A percentile compares a stretch with the other conserved stretches of the same genome.
Conservation (phyloP, 202 grass and related monocot species). For the Carex arenaria region DNA sequence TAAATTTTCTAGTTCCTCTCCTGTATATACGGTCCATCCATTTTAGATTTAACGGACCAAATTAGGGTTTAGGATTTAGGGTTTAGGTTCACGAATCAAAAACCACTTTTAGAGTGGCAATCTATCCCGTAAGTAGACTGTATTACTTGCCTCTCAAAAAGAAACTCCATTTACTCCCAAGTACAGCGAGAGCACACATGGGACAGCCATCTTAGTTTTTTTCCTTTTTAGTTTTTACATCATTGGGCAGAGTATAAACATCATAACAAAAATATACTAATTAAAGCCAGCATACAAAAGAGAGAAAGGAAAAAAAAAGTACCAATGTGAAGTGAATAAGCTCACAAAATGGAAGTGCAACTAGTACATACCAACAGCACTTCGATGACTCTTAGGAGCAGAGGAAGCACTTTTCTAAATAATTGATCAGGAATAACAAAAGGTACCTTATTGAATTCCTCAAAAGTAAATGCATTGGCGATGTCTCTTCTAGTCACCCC, state of each 20-base stretch:
- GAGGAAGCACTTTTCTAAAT: neutral
- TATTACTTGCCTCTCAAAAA: no score
- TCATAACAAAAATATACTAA: neutral
- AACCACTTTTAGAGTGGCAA: no score
- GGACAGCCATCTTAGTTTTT: neutral
- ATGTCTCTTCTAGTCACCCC: conserved; percentile 81
- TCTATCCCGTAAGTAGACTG: no score
- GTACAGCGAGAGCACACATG: neutral
- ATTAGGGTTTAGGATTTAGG: neutral
- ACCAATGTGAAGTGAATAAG: neutral
- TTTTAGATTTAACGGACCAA: neutral
- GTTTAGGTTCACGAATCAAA: no score
- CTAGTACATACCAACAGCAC: neutral
- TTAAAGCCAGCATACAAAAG: neutral
- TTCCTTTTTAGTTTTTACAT: neutral
- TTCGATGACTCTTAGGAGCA: neutral
- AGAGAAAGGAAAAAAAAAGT: neutral
- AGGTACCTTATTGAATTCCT: conserved; percentile 78
- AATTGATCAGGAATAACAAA: conserved; percentile 7
- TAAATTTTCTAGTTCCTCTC: no score
- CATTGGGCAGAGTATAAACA: neutral
- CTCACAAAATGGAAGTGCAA: neutral
- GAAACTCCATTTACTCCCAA: no score
- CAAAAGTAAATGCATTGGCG: conserved; percentile 58
- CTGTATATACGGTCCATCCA: neutral